phyloP scores from a whole-genome alignment of 169 alveolate species.

The Plasmodium coatneyi region DNA sequence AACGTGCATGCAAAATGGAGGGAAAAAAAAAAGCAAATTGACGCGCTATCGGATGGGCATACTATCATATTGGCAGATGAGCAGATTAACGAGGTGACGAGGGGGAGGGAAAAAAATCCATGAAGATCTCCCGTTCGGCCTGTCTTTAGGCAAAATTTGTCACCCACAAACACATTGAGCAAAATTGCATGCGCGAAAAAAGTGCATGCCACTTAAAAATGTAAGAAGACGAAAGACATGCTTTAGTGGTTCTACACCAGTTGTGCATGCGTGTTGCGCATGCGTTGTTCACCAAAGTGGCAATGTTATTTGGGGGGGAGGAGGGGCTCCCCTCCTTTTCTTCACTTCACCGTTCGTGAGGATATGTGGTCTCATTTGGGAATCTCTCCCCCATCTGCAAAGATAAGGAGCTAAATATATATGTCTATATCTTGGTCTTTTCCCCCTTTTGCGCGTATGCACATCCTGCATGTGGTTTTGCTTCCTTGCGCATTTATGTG shows the following conservation, averaged over 20 bases:
- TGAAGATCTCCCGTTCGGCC: not conserved
- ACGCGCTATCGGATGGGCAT: not conserved
- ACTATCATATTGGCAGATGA: not conserved
- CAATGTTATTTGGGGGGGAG: not conserved
- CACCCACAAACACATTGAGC: not conserved
- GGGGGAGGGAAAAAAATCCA: not conserved
- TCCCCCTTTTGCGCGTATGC: not conserved
- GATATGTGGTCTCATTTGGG: not conserved
- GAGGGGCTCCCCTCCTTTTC: not conserved
- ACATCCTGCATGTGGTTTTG: not conserved
- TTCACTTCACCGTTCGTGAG: not conserved
- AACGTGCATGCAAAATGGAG: not conserved
- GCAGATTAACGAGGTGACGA: not conserved
- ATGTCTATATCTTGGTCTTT: not conserved
- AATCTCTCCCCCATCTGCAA: not conserved
- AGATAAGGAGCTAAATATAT: not conserved
- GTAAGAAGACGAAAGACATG: not conserved
- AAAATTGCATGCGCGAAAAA: not conserved
- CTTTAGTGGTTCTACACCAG: conserved; percentile 4
- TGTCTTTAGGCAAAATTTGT: not conserved
- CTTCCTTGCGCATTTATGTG: not conserved
- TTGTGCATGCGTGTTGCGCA: not conserved
- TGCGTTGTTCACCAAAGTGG: not conserved
- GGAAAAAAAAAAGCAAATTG: not conserved
- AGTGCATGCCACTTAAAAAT: not conserved